Conservation (phyloP, 2,329 filamentous ascomycete species). For the Beauveria sp. region DNA sequence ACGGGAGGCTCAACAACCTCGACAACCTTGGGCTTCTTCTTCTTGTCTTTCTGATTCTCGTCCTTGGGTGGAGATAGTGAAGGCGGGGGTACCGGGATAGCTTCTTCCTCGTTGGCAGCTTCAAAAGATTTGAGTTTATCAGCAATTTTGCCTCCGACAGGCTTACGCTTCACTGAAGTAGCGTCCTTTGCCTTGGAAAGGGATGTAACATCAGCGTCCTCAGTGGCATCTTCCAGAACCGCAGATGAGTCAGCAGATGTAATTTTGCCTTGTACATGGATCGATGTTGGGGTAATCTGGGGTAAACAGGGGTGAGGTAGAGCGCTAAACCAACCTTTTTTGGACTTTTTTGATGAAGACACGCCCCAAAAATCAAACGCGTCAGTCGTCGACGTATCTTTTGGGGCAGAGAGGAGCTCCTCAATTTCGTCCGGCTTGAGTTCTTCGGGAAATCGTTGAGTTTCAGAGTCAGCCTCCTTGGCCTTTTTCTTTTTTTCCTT, state of each 20-base stretch:
- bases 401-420: conserved; percentile 29
- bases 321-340: conserved; percentile 30
- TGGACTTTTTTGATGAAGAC: conserved; percentile 37
- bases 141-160: conserved; percentile 44
- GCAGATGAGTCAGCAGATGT: conserved; percentile 42
- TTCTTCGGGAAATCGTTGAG: conserved; percentile 19
- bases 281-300: conserved; percentile 16
- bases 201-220: conserved; percentile 33
- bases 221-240: conserved; percentile 35
- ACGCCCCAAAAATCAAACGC: conserved; percentile 52
- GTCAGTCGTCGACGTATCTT: conserved; percentile 27
- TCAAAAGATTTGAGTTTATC: conserved; percentile 52
- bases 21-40: conserved; percentile 27
- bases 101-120: conserved; percentile 31
- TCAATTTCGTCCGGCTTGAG: conserved; percentile 36
- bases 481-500: conserved; percentile 19
- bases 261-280: conserved; percentile 29
- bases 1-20: conserved; percentile 20
- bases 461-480: conserved; percentile 14
- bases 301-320: conserved; percentile 14
- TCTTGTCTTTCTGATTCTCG: conserved; percentile 33
- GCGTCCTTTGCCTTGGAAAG: conserved; percentile 28
- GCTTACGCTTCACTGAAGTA: conserved; percentile 41
- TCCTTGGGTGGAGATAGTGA: conserved; percentile 25
- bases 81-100: conserved; percentile 29